Evolutionary conservation across 495 filamentous ascomycete genomes (phyloP), one percentile per base, ranked within the genome.

Genomic region (Hypoxylon lienhwacheense): DNA sequence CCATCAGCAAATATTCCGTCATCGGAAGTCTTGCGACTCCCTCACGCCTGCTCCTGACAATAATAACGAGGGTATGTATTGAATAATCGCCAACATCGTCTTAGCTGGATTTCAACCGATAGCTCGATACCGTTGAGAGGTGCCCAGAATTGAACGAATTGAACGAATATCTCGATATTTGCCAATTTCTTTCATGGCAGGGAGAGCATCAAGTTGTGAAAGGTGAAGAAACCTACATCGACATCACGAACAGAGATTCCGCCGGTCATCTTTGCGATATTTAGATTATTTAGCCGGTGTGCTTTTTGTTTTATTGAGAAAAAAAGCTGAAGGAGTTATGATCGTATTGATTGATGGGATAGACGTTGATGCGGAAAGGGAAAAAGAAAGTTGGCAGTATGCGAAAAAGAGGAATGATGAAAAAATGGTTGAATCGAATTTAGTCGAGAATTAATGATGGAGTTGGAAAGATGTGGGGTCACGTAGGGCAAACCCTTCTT

Each of bases 221-320:
- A 46, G 24, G 52, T 55, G 47, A 37, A 51, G 28, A 39, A 31
- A 61, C 58, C 58, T 61, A 61, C 87, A 78, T 90, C 87, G 70
- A 91, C 87, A 81, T 91, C 87, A 75, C 87, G 87, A 76, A 90
- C 87, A 67, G 82, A 85, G 73, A 90, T 81, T 75, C 87, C 72
- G 50, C 71, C 87, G 77, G 82, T 79, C 87, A 90, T 90, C 61
- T 73, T 88, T 77, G 80, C 80, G 78, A 78, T 79, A 74, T 73
- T 46, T 32, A 45, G 31, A 20, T 50, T 44, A 34, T 35, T 8
- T 59, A 32, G 33, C 36, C 20, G 34, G 25, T 22, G 15, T 51
- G 12, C 17, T 26, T 2, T 36, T 33, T 32, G 26, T 29, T 22
- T 7, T 8, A 17, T 40, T 24, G 41, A 42, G 25, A 17, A 29